Conservation (phyloP, 75 land plant genomes). For the Selaginella tamariscina region DNA sequence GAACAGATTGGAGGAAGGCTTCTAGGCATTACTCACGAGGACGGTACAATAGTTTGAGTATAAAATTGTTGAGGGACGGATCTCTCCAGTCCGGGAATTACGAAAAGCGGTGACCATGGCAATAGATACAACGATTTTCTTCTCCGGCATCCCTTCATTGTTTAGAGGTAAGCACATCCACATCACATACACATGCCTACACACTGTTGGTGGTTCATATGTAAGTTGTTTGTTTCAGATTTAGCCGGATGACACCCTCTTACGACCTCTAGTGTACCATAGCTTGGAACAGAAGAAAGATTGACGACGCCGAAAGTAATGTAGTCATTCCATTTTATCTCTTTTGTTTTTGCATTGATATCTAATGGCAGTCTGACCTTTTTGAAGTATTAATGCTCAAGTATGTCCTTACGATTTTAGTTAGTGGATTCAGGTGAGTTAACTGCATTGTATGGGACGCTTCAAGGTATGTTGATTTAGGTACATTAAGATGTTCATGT, state of each 20-base stretch:
- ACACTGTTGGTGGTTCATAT: no score
- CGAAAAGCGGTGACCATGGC: background rate
- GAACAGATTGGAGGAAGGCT: slow-evolving; percentile 70
- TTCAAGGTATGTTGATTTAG: no score
- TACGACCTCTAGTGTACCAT: background rate
- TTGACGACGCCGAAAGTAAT: background rate
- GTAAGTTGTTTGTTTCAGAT: background rate
- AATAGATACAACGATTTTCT: background rate
- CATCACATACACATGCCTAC: no score
- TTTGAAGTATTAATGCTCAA: background rate
- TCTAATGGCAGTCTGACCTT: background rate
- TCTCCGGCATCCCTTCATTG: background rate
- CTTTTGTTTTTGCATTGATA: no score
- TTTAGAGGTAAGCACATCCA: no score
- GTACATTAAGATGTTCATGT: no score
- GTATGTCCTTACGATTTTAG: no score
- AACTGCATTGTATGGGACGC: no score
- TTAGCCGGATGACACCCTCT: background rate
- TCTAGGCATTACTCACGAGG: slow-evolving; percentile 67
- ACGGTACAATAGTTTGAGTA: slow-evolving; percentile 40
- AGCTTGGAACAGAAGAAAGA: background rate
- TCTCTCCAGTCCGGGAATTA: slow-evolving; percentile 33
- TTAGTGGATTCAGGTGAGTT: no score
- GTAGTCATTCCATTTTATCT: background rate
- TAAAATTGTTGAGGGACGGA: slow-evolving; percentile 46